phyloP scores from a whole-genome alignment of 148 eudicot genomes.

The Amaranthus hypochondriacus region DNA sequence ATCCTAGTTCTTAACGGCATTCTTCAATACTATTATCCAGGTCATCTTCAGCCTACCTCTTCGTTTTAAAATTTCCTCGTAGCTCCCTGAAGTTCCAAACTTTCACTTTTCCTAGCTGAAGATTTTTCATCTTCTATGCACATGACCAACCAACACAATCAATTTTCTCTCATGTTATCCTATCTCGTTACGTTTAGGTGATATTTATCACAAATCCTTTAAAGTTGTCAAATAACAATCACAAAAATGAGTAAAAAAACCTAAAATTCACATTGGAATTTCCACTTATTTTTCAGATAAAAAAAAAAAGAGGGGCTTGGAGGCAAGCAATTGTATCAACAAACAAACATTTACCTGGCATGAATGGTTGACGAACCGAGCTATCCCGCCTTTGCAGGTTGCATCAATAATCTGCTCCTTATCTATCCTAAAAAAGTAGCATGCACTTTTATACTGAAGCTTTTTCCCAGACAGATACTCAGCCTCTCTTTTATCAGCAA shows the following conservation, averaged over 20 bases:
- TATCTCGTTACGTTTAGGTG: too few relatives aligned
- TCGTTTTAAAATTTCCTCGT: too few relatives aligned
- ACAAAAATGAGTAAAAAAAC: neutral
- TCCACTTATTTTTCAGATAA: neutral
- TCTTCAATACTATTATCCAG: too few relatives aligned
- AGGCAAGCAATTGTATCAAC: neutral
- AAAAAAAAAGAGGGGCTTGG: neutral
- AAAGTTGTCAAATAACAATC: too few relatives aligned
- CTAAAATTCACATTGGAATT: neutral
- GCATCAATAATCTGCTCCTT: slow-evolving; percentile 81
- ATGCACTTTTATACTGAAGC: slow-evolving; percentile 67
- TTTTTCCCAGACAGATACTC: slow-evolving; percentile 64
- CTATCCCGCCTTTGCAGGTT: slow-evolving; percentile 74
- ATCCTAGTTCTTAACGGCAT: too few relatives aligned
- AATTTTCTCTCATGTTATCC: too few relatives aligned
- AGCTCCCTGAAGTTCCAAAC: too few relatives aligned
- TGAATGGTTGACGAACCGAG: slow-evolving; percentile 84
- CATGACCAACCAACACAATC: too few relatives aligned
- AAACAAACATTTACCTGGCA: slow-evolving; percentile 47
- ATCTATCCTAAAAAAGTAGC: slow-evolving; percentile 77
- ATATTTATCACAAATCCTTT: too few relatives aligned
- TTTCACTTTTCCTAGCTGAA: too few relatives aligned
- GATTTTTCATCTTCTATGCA: too few relatives aligned
- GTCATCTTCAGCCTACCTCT: too few relatives aligned
- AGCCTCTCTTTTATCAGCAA: slow-evolving; percentile 69